A percentile compares a stretch with the other conserved stretches of the same genome.
These are phyloP conservation scores for Aspergillus thermomutatus DNA, from an alignment of 2,329 filamentous ascomycete species.

Conservation along the genomic window DNA sequence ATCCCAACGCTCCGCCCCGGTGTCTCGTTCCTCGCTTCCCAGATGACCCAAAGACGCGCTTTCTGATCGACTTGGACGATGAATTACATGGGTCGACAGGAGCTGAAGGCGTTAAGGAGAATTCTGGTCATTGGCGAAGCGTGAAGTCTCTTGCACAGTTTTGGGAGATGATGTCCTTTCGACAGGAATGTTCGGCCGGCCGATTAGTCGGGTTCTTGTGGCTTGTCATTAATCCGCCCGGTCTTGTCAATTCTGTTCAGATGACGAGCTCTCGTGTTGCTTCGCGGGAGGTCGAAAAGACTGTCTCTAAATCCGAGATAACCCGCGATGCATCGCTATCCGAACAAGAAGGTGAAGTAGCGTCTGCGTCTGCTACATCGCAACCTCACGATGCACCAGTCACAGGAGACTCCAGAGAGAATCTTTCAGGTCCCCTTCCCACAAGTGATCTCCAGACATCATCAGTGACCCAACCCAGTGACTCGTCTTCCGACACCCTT, in stretches of 20 bases:
- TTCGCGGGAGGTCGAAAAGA: slow-evolving; percentile 6
- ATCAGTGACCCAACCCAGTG: background rate
- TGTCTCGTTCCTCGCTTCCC: slow-evolving; percentile 88
- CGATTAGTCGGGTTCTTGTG: slow-evolving; percentile 92
- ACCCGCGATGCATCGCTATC: background rate
- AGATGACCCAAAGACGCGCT: slow-evolving; percentile 91
- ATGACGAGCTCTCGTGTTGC: slow-evolving; percentile 25
- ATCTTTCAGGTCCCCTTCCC: background rate
- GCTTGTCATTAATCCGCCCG: slow-evolving; percentile 72
- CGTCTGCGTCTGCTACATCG: background rate
- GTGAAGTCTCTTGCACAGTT: slow-evolving; percentile 84
- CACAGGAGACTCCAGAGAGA: background rate
- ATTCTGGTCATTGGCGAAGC: slow-evolving; percentile 72
- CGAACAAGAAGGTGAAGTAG: background rate
- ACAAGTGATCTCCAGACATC: background rate
- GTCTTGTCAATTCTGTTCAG: slow-evolving; percentile 35
- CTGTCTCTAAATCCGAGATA: background rate
- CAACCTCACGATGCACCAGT: background rate
- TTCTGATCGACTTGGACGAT: slow-evolving; percentile 82
- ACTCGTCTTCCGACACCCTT: background rate
- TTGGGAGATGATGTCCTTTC: slow-evolving; percentile 97
- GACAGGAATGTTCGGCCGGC: slow-evolving; percentile 93
- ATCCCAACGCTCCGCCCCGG: slow-evolving; percentile 67
- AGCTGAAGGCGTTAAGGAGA: slow-evolving; percentile 38
- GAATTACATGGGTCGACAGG: slow-evolving; percentile 54